Evolutionary conservation across 2,329 filamentous ascomycete species (phyloP), one percentile per base, ranked within the genome.

Genomic region (Sarocladium oryzae): DNA sequence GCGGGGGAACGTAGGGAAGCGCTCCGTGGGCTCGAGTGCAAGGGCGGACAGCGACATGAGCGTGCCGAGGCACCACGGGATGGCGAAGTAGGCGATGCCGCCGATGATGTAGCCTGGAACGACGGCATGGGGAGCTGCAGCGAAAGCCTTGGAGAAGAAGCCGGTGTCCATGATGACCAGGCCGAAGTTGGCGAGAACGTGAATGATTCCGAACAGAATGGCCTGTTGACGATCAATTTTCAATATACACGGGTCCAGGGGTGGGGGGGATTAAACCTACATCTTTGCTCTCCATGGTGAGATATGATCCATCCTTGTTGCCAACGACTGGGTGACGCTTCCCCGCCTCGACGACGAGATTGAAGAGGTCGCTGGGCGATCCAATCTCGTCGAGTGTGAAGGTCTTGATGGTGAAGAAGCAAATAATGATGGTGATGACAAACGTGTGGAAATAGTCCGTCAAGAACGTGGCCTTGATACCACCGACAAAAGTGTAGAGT

Each of bases 361-460:
- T 73, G 37, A 72, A 82, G 2, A 82, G 64, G 1, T 71, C 65
- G 0, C 66, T 68, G 1, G 75, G 63, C 0, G 75, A 78, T 0
- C 72, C 70, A 24, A 81, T 67, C 50, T 77, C 72, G 0, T 71
- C 66, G 0, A 69, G 63, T 0, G 71, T 69, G 18, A 74, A 75
- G 2, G 72, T 70, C 55, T 76, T 70, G 54, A 72, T 64, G 1
- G 68, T 62, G 60, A 77, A 69, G 63, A 73, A 70, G 63, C 74
- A 70, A 50, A 78, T 67, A 20, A 79, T 72, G 23, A 79, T 72
- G 1, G 77, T 68, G 18, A 80, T 78, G 10, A 75, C 71, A 13
- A 78, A 72, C 0, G 77, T 81, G 55, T 81, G 77, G 23, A 78
- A 69, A 54, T 76, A 79, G 53, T 78, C 74, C 0, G 75, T 78